Conservation (phyloP, 371 early-diverging fungal species). For the Mucor velutinosus region DNA sequence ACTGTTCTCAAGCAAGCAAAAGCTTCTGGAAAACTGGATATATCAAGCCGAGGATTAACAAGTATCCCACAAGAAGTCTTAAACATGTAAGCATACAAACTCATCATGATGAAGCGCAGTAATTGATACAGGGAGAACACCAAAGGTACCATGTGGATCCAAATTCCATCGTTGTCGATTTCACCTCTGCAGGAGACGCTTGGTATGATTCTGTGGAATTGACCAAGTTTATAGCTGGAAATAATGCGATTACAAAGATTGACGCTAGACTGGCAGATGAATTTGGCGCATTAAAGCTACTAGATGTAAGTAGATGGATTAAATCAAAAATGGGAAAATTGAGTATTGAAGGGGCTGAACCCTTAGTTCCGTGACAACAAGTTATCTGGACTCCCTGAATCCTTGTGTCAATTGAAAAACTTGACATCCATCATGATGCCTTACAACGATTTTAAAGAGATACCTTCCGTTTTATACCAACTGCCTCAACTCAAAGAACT, state of each 20-base stretch:
- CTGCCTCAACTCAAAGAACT: slow-evolving; percentile 50
- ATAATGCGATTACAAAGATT: slow-evolving; percentile 64
- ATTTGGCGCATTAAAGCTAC: slow-evolving; percentile 59
- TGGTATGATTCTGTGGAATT: slow-evolving; percentile 74
- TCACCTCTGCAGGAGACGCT: slow-evolving; percentile 48
- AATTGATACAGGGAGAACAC: background rate
- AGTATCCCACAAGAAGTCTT: slow-evolving; percentile 69
- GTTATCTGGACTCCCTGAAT: slow-evolving; percentile 50
- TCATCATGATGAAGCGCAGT: background rate
- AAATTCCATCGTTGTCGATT: slow-evolving; percentile 57
- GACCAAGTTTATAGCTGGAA: slow-evolving; percentile 65
- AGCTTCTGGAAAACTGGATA: slow-evolving; percentile 65
- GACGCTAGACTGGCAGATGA: slow-evolving; percentile 64
- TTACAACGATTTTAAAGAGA: slow-evolving; percentile 47
- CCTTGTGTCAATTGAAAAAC: slow-evolving; percentile 44
- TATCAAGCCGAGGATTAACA: slow-evolving; percentile 66
- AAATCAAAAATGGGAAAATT: background rate
- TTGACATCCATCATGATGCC: slow-evolving; percentile 52
- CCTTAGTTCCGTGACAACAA: slow-evolving; percentile 60
- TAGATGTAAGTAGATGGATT: slow-evolving; percentile 62
- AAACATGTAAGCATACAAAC: slow-evolving; percentile 40
- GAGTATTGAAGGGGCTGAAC: no score
- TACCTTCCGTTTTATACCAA: slow-evolving; percentile 46
- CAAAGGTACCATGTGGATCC: slow-evolving; percentile 63
- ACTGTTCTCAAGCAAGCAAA: slow-evolving; percentile 47